Base-by-base conservation (phyloP, 495 filamentous ascomycete species). In the Xylaria palmicola region DNA sequence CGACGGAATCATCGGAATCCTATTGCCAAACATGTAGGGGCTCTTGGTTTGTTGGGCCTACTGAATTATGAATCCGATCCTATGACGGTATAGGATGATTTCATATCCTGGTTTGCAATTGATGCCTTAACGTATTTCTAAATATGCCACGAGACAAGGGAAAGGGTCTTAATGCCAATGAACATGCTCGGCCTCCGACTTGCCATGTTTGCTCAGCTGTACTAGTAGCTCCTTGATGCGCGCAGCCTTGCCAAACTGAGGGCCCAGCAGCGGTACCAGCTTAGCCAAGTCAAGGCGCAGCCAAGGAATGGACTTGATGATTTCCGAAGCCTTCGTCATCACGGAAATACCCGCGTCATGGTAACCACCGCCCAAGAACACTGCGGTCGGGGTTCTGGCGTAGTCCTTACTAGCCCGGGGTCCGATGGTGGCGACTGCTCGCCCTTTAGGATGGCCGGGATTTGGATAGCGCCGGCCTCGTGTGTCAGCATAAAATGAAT, bases 351-450 rank as follows among this genome's bases (percentile, higher is more conserved):
- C 65, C 9, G 19, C 60, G 57, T 74, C 75, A 12, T 72, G 57
- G 57, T 67, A 76, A 1, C 62, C 67, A 12, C 65, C 72, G 10
- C 75, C 75, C 17, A 64, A 48, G 55, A 74, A 62, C 5, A 76
- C 47, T 30, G 72, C 72, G 26, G 68, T 65, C 1, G 71, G 65
- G 6, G 48, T 57, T 27, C 62, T 66, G 36, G 63, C 63, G 65
- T 73, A 72, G 56, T 75, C 64, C 41, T 66, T 67, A 7, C 67
- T 66, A 72, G 53, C 24, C 68, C 62, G 30, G 60, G 62, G 47
- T 59, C 60, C 15, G 37, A 54, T 17, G 64, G 20, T n/a, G 62
- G 58, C 7, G 60, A 62, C 27, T 63, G 40, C 12, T 66, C 27
- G 1, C 65, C 67, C 59, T 67, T 57, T 20, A 73, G 64, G 29